Percentiles rank a stretch among this genome's conserved stretches.
Evolutionary conservation across 331 rosid genomes (phyloP).

Genomic region (Saraca asoca): DNA sequence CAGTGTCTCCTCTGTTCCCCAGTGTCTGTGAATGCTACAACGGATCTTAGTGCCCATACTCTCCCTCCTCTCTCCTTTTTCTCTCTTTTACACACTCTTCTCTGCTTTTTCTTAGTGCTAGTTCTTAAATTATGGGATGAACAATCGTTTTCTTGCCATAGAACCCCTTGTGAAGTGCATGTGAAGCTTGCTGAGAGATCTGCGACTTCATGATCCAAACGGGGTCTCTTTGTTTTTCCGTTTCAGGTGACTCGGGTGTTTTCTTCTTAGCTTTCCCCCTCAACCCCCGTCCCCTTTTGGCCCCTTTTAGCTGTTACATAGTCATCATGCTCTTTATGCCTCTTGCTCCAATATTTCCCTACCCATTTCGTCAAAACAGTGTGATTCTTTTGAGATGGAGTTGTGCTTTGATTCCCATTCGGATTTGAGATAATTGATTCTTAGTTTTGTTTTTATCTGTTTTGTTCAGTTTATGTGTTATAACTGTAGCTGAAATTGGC

Average conservation of each 20-base stretch:
- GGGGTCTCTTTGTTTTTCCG: conserved; percentile 47
- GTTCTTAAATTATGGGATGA: conserved; percentile 31
- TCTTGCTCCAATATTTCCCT: conserved; percentile 36
- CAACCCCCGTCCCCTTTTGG: not conserved
- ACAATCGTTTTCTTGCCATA: conserved; percentile 48
- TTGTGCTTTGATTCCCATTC: conserved; percentile 34
- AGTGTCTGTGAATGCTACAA: conserved; percentile 50
- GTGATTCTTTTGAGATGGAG: conserved; percentile 18
- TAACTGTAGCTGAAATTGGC: conserved; percentile 24
- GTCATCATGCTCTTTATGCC: conserved; percentile 39
- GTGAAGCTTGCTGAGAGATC: conserved; percentile 72
- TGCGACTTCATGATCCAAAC: conserved; percentile 51
- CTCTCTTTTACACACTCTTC: conserved; percentile 13
- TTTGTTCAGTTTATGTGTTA: conserved; percentile 25
- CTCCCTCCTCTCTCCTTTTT: not conserved
- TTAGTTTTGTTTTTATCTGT: too few species aligned
- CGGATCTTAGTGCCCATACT: conserved; percentile 57
- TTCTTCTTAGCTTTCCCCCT: conserved; percentile 37
- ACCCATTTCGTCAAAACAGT: conserved; percentile 33
- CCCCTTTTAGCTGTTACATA: conserved; percentile 42
- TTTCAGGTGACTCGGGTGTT: conserved; percentile 59
- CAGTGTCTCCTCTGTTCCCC: conserved; percentile 48
- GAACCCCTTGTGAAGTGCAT: conserved; percentile 63
- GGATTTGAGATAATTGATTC: conserved; percentile 45
- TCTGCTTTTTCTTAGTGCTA: conserved; percentile 5